Base-by-base conservation (phyloP, 2,329 filamentous ascomycete species). In the Epichloe aotearoae region DNA sequence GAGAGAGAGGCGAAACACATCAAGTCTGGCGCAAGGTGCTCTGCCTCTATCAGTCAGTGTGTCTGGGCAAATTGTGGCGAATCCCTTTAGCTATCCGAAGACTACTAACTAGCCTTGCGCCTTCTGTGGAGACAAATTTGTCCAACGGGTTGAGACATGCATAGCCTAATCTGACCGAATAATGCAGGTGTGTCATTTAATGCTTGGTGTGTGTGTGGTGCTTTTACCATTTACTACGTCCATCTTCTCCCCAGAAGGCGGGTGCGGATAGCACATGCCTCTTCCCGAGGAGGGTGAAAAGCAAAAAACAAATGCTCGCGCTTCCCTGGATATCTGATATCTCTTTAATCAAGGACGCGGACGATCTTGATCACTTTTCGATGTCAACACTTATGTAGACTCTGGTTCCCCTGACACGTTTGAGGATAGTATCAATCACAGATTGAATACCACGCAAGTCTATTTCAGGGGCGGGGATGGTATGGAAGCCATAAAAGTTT, bases 371-470 rank as follows among this genome's bases (percentile, higher is more conserved):
- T 10, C 30, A 30, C 8, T 30, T 11, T 30, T 49, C 40, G 7
- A 50, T 50, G 19, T 33, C 41, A 17, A 66, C 76, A 46, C 76
- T 82, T 8, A 91, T 68, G 61, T 91, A 91, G 1, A 93, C 84
- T 0, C 84, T 85, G 51, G 76, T 78, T 55, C 84, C 0, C 0
- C 85, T 85, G 5, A 90, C 80, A 1, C 81, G 76, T 3, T 76
- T 66, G 61, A 90, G 70, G 57, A 94, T 89, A 19, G 69, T 67
- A 14, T 79, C 66, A 6, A 88, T 75, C 47, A 93, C 70, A 1
- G 83, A 85, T 49, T 72, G 70, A 0, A 79, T 73, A 15, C 88
- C 86, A 12, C 90, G 66, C 38, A 88, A 85, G 63, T 94, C 88
- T 54, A 94, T 84, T 55, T 91, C 87, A 1, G 53, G 51, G 10